Evolutionary conservation across 1,284 basidiomycete species (phyloP), one percentile per base, ranked within the genome.

Genomic region (Fistulinella staudtii): DNA sequence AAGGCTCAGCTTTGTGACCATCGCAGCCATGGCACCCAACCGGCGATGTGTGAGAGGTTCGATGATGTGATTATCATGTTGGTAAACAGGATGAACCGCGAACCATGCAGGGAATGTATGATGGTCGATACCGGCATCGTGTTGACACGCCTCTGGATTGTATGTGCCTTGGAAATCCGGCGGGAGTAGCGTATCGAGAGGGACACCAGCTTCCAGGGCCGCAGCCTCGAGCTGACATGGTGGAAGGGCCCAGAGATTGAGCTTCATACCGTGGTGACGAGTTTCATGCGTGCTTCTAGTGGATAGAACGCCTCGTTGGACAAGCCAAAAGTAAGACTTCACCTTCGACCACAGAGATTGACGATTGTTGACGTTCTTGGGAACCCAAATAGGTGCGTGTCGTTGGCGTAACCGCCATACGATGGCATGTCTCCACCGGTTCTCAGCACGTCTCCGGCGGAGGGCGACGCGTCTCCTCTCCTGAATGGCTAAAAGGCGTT

Each of bases 171-270:
- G 54, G 47, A 70, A 73, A 27, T 55, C 60, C 11, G 54, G 51
- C 4, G 76, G 76, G 3, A 79, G 63, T 18, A 83, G 67, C 39
- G 68, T 71, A 22, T 70, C 64, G 2, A 82, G 66, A 0, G 82
- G 74, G 0, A 79, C 75, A 3, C 82, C 82, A 10, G 77, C 76
- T 56, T 84, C 83, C 49, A 80, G 67, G 1, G 82, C 78, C 3
- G 82, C 77, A 18, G 70, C 72, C 48, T 81, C 74, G 3, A 84
- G 69, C 58, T 81, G 70, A 7, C 57, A 56, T 15, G 66, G 67
- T 20, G 71, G 68, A 34, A 86, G 67, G 3, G 70, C 80, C 49
- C 77, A 73, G 29, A 84, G 52, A 56, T 86, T 85, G 9, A 86
- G 66, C 46, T 74, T 74, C 70, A 74, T 72, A 24, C 73, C 68